These are phyloP conservation scores for Penicillium sp. DNA, from an alignment of 2,329 filamentous ascomycete genomes.

Conservation along the genomic window DNA sequence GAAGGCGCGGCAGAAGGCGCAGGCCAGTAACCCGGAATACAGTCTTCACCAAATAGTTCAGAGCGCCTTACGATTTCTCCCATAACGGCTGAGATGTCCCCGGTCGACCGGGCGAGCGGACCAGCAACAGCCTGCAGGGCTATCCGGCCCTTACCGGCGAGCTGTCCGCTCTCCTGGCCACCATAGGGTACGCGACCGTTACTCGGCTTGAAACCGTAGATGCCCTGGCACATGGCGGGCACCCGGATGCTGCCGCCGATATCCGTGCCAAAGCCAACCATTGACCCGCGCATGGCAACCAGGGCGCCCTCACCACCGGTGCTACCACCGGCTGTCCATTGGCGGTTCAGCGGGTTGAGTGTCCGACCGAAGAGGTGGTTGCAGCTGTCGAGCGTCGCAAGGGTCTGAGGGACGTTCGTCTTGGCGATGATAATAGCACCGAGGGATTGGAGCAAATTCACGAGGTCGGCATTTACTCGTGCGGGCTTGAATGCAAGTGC, in stretches of 20 bases:
- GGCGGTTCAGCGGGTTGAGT: constrained; percentile 62
- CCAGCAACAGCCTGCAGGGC: constrained; percentile 51
- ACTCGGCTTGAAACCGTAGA: constrained; percentile 54
- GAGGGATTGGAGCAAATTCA: constrained; percentile 56
- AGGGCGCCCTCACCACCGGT: constrained; percentile 65
- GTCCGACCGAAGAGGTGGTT: constrained; percentile 64
- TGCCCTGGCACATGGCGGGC: constrained; percentile 51
- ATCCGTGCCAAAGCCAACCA: constrained; percentile 64
- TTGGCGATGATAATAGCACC: constrained; percentile 69
- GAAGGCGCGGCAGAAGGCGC: constrained; percentile 6
- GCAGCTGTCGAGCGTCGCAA: constrained; percentile 56
- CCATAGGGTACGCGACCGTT: constrained; percentile 51
- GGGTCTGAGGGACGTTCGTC: constrained; percentile 65
- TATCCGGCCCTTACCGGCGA: constrained; percentile 50
- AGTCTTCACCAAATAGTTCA: constrained; percentile 53
- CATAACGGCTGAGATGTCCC: constrained; percentile 50
- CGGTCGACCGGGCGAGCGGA: constrained; percentile 40
- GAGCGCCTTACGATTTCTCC: constrained; percentile 50
- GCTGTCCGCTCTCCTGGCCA: constrained; percentile 49
- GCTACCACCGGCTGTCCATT: constrained; percentile 62
- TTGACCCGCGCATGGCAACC: constrained; percentile 57
- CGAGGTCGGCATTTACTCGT: constrained; percentile 54
- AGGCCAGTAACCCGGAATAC: constrained; percentile 44
- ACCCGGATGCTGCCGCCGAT: constrained; percentile 51
- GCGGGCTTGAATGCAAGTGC: constrained; percentile 61